Evolutionary conservation across 768 basidiomycete species (phyloP).

Genomic region (Phanerochaete carnosa): DNA sequence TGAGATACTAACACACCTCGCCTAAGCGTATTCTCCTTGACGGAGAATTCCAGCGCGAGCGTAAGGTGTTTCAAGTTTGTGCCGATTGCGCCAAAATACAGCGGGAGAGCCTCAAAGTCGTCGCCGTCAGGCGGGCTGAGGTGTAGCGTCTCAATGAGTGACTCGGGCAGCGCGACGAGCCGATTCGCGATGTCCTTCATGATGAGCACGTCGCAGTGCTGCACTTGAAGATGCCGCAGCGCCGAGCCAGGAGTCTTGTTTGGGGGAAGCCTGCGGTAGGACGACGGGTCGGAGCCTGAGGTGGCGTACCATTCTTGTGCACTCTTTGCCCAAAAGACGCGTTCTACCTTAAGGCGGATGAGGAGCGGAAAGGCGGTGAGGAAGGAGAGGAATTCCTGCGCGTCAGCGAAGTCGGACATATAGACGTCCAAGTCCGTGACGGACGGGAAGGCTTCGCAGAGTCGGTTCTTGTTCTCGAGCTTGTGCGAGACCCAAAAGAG

Average conservation of each 20-base stretch:
- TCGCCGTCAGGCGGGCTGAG: slow-evolving; percentile 12
- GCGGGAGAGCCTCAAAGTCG: slow-evolving; percentile 10
- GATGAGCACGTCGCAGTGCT: slow-evolving; percentile 9
- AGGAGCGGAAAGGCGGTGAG: slow-evolving; percentile 9
- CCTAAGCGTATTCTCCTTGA: slow-evolving; percentile 1
- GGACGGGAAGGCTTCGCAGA: slow-evolving; percentile 7
- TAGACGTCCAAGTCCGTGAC: slow-evolving; percentile 8
- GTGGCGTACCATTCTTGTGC: slow-evolving; percentile 4
- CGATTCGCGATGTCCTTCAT: slow-evolving; percentile 10
- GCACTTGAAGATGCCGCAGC: slow-evolving; percentile 7
- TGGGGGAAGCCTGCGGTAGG: slow-evolving; percentile 7
- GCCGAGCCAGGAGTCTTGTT: background rate
- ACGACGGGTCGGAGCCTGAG: slow-evolving; percentile 7
- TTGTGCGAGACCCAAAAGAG: slow-evolving; percentile 11
- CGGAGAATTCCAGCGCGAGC: slow-evolving; percentile 4
- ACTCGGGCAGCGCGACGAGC: background rate
- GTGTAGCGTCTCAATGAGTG: slow-evolving; percentile 4
- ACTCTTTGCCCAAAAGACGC: slow-evolving; percentile 11
- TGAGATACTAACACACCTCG: background rate
- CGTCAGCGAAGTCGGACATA: slow-evolving; percentile 13
- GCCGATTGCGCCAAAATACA: slow-evolving; percentile 6
- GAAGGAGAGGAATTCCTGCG: slow-evolving; percentile 12
- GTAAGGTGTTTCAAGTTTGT: slow-evolving; percentile 5
- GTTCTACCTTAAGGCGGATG: slow-evolving; percentile 3
- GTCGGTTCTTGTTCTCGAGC: slow-evolving; percentile 8